Percentiles rank a stretch among this genome's conserved stretches.
These are phyloP conservation scores for Ceratocystis papillata DNA, from an alignment of 2,329 filamentous ascomycete genomes.

Conservation along the genomic window DNA sequence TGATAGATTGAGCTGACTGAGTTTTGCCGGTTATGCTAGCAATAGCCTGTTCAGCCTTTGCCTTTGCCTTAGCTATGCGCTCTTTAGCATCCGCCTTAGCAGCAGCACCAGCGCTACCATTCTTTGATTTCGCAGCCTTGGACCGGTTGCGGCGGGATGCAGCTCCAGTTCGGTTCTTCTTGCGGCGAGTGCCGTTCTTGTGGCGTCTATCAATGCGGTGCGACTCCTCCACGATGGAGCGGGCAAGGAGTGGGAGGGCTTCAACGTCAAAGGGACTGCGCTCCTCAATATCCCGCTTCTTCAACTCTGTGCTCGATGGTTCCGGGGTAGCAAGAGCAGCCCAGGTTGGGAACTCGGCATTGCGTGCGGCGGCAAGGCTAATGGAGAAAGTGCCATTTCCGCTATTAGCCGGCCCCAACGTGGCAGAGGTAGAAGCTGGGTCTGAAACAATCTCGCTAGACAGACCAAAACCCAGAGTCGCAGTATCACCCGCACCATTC, in stretches of 20 bases:
- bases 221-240: slow-evolving; percentile 9
- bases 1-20: too few species aligned
- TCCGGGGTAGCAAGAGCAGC: slow-evolving; percentile 24
- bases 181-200: not conserved
- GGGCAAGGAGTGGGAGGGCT: not conserved
- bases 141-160: too few species aligned
- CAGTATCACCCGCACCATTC: slow-evolving; percentile 26
- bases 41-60: not conserved
- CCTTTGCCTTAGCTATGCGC: not conserved
- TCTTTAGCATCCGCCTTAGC: too few species aligned
- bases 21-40: too few species aligned
- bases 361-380: slow-evolving; percentile 26
- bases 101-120: too few species aligned
- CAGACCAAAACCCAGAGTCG: slow-evolving; percentile 34
- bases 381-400: slow-evolving; percentile 27
- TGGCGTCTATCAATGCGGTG: not conserved
- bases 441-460: slow-evolving; percentile 26
- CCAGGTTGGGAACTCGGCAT: slow-evolving; percentile 26
- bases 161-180: slow-evolving; percentile 2
- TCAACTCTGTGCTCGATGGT: not conserved
- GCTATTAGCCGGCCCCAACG: slow-evolving; percentile 25
- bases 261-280: slow-evolving; percentile 1
- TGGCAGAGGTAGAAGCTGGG: slow-evolving; percentile 24
- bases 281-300: slow-evolving; percentile 1
- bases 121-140: too few species aligned